These are phyloP conservation scores for Fusarium clavum DNA, from an alignment of 2,329 filamentous ascomycete species.

Conservation along the genomic window DNA sequence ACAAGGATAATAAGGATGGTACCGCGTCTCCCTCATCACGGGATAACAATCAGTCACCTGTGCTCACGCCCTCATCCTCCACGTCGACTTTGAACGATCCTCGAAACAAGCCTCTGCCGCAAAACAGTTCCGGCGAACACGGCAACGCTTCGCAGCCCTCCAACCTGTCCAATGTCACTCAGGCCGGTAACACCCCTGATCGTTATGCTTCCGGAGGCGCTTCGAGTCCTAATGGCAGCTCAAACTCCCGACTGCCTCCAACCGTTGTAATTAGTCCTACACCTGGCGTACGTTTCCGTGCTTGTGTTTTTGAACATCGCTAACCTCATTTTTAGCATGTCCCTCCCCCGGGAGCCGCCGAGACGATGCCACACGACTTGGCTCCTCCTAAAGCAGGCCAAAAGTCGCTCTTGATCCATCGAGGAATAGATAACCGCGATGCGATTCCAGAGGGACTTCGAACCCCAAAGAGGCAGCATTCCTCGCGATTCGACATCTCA, in stretches of 20 bases:
- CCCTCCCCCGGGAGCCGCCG: conserved; percentile 90
- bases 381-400: conserved; percentile 91
- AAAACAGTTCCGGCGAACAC: conserved; percentile 63
- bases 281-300: conserved; percentile 75
- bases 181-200: conserved; percentile 54
- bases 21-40: conserved; percentile 80
- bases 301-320: background rate
- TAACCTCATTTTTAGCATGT: conserved; percentile 69
- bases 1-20: conserved; percentile 78
- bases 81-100: conserved; percentile 87
- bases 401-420: conserved; percentile 89
- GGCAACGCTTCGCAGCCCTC: conserved; percentile 56
- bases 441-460: conserved; percentile 89
- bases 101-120: conserved; percentile 82
- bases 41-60: conserved; percentile 70
- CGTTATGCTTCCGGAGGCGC: conserved; percentile 55
- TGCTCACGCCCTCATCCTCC: conserved; percentile 86
- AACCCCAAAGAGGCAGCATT: conserved; percentile 96
- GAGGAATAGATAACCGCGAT: conserved; percentile 90
- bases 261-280: conserved; percentile 96
- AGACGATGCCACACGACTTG: conserved; percentile 98
- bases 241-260: conserved; percentile 69
- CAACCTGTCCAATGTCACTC: conserved; percentile 51
- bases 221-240: conserved; percentile 53
- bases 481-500: conserved; percentile 97